Percentiles rank a stretch among this genome's conserved stretches.
These are phyloP conservation scores for Sugiyamaella novakii DNA, from an alignment of 1,139 yeast genomes.

Conservation along the genomic window DNA sequence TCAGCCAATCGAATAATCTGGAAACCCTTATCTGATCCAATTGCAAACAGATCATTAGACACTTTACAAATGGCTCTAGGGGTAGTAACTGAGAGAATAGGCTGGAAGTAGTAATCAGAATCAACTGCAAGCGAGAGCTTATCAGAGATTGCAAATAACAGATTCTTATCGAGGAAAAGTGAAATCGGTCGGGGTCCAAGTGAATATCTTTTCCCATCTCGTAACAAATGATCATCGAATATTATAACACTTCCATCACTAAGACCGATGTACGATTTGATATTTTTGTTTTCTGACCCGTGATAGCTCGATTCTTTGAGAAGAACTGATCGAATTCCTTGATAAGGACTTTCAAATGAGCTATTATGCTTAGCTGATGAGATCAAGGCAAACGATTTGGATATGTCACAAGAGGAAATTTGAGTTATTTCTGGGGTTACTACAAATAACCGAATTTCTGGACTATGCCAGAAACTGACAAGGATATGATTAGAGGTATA, in stretches of 20 bases:
- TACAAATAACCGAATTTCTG: slow-evolving; percentile 4
- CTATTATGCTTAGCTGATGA: neutral
- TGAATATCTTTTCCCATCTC: neutral
- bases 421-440: neutral
- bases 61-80: slow-evolving; percentile 6
- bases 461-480: slow-evolving; percentile 13
- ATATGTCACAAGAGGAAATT: slow-evolving; percentile 1
- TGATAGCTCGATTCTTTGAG: neutral
- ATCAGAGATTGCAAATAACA: slow-evolving; percentile 14
- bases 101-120: slow-evolving; percentile 13
- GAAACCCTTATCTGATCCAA: slow-evolving; percentile 10
- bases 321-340: slow-evolving; percentile 8
- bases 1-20: slow-evolving; percentile 8
- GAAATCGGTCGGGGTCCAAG: slow-evolving; percentile 13
- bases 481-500: slow-evolving; percentile 7
- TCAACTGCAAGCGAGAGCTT: slow-evolving; percentile 13
- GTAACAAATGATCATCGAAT: slow-evolving; percentile 3
- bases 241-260: slow-evolving; percentile 12
- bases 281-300: neutral
- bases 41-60: slow-evolving; percentile 8
- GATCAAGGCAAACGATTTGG: slow-evolving; percentile 2
- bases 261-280: slow-evolving; percentile 15
- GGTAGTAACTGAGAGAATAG: neutral
- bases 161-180: neutral
- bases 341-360: neutral